Evolutionary conservation across 352 stramenopile genomes (phyloP), one percentile per base, ranked within the genome.

Genomic region (Phytophthora fragariae): DNA sequence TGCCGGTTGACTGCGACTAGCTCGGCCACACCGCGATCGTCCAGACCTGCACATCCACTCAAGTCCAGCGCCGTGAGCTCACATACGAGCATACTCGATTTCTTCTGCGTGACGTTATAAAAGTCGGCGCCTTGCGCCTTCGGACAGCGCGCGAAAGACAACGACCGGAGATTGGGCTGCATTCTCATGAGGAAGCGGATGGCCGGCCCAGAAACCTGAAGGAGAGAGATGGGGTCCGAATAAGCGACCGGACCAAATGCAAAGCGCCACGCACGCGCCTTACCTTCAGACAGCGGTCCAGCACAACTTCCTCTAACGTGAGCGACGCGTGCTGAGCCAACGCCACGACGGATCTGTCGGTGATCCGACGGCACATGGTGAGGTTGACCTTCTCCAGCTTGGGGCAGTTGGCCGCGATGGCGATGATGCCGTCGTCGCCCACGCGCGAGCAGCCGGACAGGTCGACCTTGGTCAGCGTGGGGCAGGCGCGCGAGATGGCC

Each of bases 281-380:
- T 31, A 31, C 29, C 70, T 92, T 89, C 15, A 93, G 56, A 19
- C 89, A 95, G 12, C 84, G 88, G 56, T 94, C 81, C 2, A 92
- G 60, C 1, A 84, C 58, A 33, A 94, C 37, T 0, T 62, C 46
- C 2, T 70, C 37, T 1, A 94, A 61, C 8, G 80, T 85, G 58
- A 81, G 69, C 21, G 62, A 75, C 1, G 70, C 24, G 14, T 82
- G 82, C 27, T 89, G 61, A 10, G 76, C 83, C n/a, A 94, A 31
- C 1, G 80, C 84, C 7, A 89, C 72, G 1, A 93, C 74, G 12
- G 89, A 85, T 31, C 73, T 72, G 57, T 97, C 87, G 5, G 92
- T 94, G 57, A 97, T 67, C 1, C 85, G 77, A 55, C 93, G 88
- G 55, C 92, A 96, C 80, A 91, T 94, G 47, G 78, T 86, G 49